phyloP scores from a whole-genome alignment of 805 yeast species.

The Wickerhamiella brachini region DNA sequence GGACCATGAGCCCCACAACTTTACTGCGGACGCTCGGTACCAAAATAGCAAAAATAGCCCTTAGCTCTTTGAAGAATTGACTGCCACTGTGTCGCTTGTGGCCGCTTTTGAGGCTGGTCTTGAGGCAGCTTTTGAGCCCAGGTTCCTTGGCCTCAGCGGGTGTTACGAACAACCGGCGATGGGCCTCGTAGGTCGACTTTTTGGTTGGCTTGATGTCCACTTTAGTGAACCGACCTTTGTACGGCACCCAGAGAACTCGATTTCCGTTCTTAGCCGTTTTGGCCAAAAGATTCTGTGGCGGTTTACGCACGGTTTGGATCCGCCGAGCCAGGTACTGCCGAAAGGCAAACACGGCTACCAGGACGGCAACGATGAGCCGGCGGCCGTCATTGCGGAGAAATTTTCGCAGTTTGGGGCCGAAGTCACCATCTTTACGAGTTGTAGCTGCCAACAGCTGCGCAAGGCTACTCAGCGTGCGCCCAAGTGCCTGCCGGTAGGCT shows the following conservation, averaged over 20 bases:
- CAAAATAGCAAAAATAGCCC: constrained; percentile 64
- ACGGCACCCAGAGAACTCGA: constrained; percentile 13
- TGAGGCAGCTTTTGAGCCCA: not conserved
- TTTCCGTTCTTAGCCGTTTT: constrained; percentile 1
- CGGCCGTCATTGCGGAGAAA: not conserved
- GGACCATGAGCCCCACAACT: constrained; percentile 47
- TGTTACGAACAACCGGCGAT: constrained; percentile 9
- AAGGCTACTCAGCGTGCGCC: not conserved
- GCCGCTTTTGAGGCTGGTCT: not conserved
- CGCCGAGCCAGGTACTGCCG: not conserved
- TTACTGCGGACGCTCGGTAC: constrained; percentile 62
- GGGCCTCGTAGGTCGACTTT: constrained; percentile 10
- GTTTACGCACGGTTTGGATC: not conserved
- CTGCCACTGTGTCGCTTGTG: constrained; percentile 30
- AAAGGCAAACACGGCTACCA: not conserved
- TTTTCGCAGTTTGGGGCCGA: not conserved
- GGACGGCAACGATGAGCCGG: not conserved
- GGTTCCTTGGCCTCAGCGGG: not conserved
- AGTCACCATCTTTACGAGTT: not conserved
- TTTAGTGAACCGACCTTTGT: constrained; percentile 4
- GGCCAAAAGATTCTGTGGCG: not conserved
- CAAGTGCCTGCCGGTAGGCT: not conserved
- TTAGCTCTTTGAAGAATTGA: constrained; percentile 55
- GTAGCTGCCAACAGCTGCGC: not conserved
- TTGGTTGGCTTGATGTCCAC: constrained; percentile 7